A percentile compares a stretch with the other conserved stretches of the same genome.
Conservation (phyloP, 495 filamentous ascomycete genomes). For the Talaromyces wortmannii region DNA sequence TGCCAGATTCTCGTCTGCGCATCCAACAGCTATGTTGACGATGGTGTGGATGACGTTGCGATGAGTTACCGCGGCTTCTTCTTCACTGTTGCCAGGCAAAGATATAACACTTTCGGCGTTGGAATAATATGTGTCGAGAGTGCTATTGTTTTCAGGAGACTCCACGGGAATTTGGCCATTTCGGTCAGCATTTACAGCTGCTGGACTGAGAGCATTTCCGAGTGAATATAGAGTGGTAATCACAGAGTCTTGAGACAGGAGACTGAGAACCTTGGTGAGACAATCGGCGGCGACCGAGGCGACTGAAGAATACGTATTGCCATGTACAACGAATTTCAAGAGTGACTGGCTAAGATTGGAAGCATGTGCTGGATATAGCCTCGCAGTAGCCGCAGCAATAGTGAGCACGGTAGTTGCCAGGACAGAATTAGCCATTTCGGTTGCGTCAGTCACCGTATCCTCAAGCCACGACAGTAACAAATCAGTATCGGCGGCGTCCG, state of each 20-base stretch:
- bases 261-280: slow-evolving; percentile 68
- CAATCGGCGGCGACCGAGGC: slow-evolving; percentile 72
- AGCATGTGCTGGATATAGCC: slow-evolving; percentile 61
- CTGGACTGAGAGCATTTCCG: slow-evolving; percentile 82
- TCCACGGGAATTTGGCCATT: slow-evolving; percentile 11
- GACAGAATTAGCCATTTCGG: slow-evolving; percentile 70
- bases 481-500: slow-evolving; percentile 72
- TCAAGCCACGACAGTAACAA: slow-evolving; percentile 84
- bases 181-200: slow-evolving; percentile 17
- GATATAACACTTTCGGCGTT: slow-evolving; percentile 70
- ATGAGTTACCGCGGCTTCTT: slow-evolving; percentile 65
- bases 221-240: slow-evolving; percentile 93
- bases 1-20: slow-evolving; percentile 83
- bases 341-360: slow-evolving; percentile 74
- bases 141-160: slow-evolving; percentile 8
- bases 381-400: slow-evolving; percentile 74
- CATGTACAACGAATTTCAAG: slow-evolving; percentile 77
- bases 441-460: slow-evolving; percentile 62
- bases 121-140: slow-evolving; percentile 12
- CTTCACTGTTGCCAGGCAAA: slow-evolving; percentile 59
- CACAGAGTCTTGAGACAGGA: slow-evolving; percentile 82
- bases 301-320: slow-evolving; percentile 51
- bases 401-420: slow-evolving; percentile 72
- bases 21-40: slow-evolving; percentile 72
- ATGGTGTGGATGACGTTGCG: slow-evolving; percentile 83